Percentiles rank a stretch among this genome's conserved stretches.
Conservation (phyloP, 441 rosid species). For the Populus hybrid region DNA sequence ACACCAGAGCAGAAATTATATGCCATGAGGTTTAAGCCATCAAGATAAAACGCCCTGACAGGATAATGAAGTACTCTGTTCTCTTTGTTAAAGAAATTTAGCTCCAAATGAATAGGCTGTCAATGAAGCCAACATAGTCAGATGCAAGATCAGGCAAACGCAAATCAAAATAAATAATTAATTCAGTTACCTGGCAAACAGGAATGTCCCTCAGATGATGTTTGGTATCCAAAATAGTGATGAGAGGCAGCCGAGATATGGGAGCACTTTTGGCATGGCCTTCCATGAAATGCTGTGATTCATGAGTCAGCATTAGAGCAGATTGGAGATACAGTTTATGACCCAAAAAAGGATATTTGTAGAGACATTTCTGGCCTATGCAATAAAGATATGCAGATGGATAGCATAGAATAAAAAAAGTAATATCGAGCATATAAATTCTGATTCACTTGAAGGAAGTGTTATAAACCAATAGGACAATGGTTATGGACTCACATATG, state of each 20-base stretch:
- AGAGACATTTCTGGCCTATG: constrained; percentile 1
- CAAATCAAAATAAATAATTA: constrained; percentile 16
- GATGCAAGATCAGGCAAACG: constrained; percentile 22
- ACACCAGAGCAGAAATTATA: constrained; percentile 88
- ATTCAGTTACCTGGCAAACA: constrained; percentile 73
- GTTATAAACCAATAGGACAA: not conserved
- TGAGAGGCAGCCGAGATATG: constrained; percentile 87
- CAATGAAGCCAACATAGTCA: constrained; percentile 34
- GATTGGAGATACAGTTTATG: not conserved
- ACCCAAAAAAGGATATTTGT: not conserved
- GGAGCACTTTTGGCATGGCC: constrained; percentile 97
- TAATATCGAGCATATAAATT: not conserved
- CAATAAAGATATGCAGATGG: constrained; percentile 5
- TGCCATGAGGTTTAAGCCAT: constrained; percentile 85
- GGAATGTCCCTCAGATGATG: constrained; percentile 84
- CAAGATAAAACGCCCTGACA: constrained; percentile 85
- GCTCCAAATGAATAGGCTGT: constrained; percentile 98
- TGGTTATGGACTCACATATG: not conserved
- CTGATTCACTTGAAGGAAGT: not conserved
- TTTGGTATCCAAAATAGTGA: constrained; percentile 69
- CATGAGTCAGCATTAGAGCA: constrained; percentile 10
- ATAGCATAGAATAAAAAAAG: not conserved
- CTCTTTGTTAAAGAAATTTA: constrained; percentile 93
- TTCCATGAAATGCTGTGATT: constrained; percentile 93
- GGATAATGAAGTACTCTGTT: constrained; percentile 98